Percentiles rank a stretch among this genome's conserved stretches.
phyloP scores from a whole-genome alignment of 345 rosid genomes.

The Kandelia obovata region DNA sequence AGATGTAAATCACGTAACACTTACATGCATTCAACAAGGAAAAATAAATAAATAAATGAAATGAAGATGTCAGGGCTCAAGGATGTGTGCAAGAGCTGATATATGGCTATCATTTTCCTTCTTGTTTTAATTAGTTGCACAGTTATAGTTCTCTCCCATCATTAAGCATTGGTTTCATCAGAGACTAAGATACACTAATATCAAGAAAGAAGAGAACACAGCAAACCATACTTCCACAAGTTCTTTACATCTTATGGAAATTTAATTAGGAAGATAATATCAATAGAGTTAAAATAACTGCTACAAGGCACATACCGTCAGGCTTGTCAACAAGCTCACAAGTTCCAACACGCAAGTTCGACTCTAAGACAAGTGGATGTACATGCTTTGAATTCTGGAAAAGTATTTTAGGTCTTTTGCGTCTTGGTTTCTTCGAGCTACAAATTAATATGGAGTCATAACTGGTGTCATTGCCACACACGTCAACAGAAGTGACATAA shows the following conservation, averaged over 20 bases:
- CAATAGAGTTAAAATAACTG: neutral
- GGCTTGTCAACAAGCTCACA: constrained; percentile 53
- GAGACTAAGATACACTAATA: too few relatives aligned
- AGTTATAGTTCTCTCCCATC: too few relatives aligned
- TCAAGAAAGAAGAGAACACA: too few relatives aligned
- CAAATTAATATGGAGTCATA: constrained; percentile 8
- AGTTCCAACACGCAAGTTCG: constrained; percentile 39
- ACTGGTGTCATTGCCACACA: constrained; percentile 3
- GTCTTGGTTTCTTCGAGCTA: constrained; percentile 72
- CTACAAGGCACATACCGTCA: constrained; percentile 43
- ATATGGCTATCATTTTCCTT: neutral
- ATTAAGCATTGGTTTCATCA: too few relatives aligned
- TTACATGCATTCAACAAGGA: neutral
- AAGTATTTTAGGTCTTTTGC: constrained; percentile 48
- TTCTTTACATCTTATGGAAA: too few relatives aligned
- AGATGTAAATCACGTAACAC: neutral
- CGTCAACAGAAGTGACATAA: constrained; percentile 8
- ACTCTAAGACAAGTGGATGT: constrained; percentile 49
- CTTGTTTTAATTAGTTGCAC: too few relatives aligned
- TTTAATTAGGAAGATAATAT: neutral
- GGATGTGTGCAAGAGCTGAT: neutral
- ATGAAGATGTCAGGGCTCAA: too few relatives aligned
- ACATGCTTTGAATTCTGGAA: constrained; percentile 59
- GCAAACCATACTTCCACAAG: too few relatives aligned
- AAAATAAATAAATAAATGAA: too few relatives aligned